Percentiles rank a stretch among this genome's conserved stretches.
These are phyloP conservation scores for Asterella californica DNA, from an alignment of 225 moss, liverwort and hornwort genomes.

Conservation along the genomic window DNA sequence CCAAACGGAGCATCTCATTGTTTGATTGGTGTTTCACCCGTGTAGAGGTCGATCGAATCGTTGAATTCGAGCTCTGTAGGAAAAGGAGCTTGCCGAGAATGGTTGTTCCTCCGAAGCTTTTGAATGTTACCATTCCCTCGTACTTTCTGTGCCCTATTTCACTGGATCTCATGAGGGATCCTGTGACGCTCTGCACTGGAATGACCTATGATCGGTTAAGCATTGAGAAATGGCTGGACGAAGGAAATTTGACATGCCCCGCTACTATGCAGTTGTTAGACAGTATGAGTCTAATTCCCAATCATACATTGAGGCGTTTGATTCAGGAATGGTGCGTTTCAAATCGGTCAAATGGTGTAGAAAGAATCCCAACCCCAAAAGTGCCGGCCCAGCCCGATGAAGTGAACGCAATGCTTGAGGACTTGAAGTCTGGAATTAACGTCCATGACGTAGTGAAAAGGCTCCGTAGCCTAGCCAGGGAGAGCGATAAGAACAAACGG, in stretches of 20 bases:
- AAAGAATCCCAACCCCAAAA: constrained; percentile 63
- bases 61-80: neutral
- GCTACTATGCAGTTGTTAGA: constrained; percentile 73
- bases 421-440: constrained; percentile 9
- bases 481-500: constrained; percentile 65
- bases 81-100: neutral
- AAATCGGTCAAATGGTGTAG: constrained; percentile 55
- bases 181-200: constrained; percentile 84
- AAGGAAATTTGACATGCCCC: constrained; percentile 76
- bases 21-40: neutral
- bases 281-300: constrained; percentile 60
- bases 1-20: too few relatives aligned
- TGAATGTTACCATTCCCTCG: constrained; percentile 46
- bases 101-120: constrained; percentile 16
- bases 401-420: constrained; percentile 43
- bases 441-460: constrained; percentile 28
- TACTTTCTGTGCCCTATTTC: constrained; percentile 88
- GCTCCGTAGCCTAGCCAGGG: constrained; percentile 53
- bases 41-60: neutral
- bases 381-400: constrained; percentile 41
- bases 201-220: constrained; percentile 86
- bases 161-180: constrained; percentile 92
- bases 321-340: constrained; percentile 86
- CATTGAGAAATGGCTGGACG: constrained; percentile 84
- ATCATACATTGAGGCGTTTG: constrained; percentile 71